Evolutionary conservation across 495 filamentous ascomycete genomes (phyloP), one percentile per base, ranked within the genome.

Genomic region (Annulohypoxylon nitens): DNA sequence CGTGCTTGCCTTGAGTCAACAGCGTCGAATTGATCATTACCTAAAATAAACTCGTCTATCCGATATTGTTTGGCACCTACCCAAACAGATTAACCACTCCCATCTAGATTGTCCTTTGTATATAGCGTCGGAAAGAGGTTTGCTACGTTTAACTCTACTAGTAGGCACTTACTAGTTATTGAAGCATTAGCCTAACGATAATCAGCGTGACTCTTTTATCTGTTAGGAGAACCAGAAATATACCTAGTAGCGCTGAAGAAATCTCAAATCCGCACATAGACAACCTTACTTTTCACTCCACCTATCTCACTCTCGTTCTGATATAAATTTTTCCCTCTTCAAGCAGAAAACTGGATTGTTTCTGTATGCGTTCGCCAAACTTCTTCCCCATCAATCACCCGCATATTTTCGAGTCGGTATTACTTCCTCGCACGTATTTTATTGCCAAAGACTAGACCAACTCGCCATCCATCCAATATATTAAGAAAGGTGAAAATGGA

Each of bases 401-500:
- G 14, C 48, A 12, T 23, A 53, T 53, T 50, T 1, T 53, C 16
- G 11, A 20, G 30, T 50, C 16, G 16, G 18, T 18, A 2, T 53
- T 20, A 53, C 8, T 7, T 50, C 54, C 30, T 4, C 8, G 4
- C 8, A 39, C 36, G 2, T 11, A 39, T 12, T 30, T 23, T 41
- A 36, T 5, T 20, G 36, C 50, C 37, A 2, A 25, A 10, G 10
- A 33, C 8, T 47, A 39, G 9, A 11, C 14, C 26, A 20, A 14
- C 20, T 30, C 41, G 37, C 26, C 33, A 14, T 43, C 53, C 3
- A 26, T 45, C 25, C 20, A 23, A 25, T 1, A 30, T 69, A 30
- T 30, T 30, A 30, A 30, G 3, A 30, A 6, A 6, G 30, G 5
- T 6, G 3, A 68, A 68, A 9, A 74, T 74, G 71, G 55, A 54